phyloP scores from a whole-genome alignment of 1,284 basidiomycete genomes.

The Papiliotrema terrestris region DNA sequence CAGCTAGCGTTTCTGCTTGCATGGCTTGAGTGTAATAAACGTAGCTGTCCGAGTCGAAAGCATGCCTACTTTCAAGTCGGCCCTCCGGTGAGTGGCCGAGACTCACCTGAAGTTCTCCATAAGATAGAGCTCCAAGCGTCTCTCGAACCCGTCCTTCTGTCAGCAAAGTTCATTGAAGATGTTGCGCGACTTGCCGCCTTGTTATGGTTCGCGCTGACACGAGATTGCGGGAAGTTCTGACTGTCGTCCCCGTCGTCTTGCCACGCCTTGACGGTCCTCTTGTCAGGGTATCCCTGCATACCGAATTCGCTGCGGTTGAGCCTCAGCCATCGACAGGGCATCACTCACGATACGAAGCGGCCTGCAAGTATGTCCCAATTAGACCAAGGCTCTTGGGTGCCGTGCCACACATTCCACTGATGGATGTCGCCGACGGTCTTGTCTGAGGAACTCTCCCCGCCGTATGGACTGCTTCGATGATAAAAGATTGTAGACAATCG shows the following conservation, averaged over 20 bases:
- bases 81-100: background rate
- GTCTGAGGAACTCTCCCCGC: slow-evolving; percentile 71
- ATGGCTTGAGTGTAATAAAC: slow-evolving; percentile 77
- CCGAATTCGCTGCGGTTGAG: slow-evolving; percentile 36
- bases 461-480: slow-evolving; percentile 80
- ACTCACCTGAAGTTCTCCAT: slow-evolving; percentile 67
- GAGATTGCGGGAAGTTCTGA: slow-evolving; percentile 82
- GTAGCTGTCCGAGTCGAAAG: slow-evolving; percentile 81
- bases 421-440: slow-evolving; percentile 76
- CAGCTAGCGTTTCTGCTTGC: slow-evolving; percentile 72
- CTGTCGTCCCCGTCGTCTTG: slow-evolving; percentile 58
- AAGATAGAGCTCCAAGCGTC: slow-evolving; percentile 81
- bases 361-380: slow-evolving; percentile 82
- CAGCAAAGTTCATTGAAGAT: background rate
- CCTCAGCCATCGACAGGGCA: background rate
- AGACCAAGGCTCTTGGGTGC: slow-evolving; percentile 76
- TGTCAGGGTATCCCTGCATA: slow-evolving; percentile 66
- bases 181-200: slow-evolving; percentile 58
- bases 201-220: slow-evolving; percentile 75
- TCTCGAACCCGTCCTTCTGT: slow-evolving; percentile 65
- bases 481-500: slow-evolving; percentile 67
- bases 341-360: slow-evolving; percentile 74
- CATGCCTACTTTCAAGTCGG: slow-evolving; percentile 49
- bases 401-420: slow-evolving; percentile 92
- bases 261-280: slow-evolving; percentile 81